Percentiles rank a stretch among this genome's conserved stretches.
These are phyloP conservation scores for Solanum clarkiae DNA, from an alignment of 257 asterid genomes.

Conservation along the genomic window DNA sequence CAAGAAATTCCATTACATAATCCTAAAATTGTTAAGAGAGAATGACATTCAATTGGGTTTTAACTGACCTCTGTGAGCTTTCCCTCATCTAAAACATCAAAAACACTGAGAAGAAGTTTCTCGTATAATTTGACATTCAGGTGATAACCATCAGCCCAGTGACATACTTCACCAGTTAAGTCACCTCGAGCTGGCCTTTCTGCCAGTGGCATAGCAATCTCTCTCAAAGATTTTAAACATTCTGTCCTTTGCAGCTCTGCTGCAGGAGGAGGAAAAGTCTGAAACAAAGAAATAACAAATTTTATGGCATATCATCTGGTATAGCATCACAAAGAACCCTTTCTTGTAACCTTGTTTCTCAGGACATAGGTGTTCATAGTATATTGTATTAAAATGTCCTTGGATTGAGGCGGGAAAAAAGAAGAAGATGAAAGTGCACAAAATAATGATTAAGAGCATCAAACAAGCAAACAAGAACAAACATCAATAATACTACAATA, in stretches of 20 bases:
- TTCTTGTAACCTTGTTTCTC: neutral
- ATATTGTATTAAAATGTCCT: neutral
- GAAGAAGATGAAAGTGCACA: neutral
- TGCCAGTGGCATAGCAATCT: conserved; percentile 71
- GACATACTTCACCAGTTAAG: conserved; percentile 97
- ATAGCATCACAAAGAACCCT: conserved; percentile 5
- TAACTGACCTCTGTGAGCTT: conserved; percentile 91
- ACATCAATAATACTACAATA: neutral
- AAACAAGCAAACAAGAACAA: neutral
- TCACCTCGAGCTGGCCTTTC: conserved; percentile 99
- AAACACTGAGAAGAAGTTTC: conserved; percentile 81
- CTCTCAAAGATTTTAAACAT: conserved; percentile 77
- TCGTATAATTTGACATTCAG: conserved; percentile 83
- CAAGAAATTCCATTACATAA: neutral
- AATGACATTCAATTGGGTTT: neutral
- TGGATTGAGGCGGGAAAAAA: neutral
- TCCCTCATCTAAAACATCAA: conserved; percentile 97
- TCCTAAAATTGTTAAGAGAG: neutral
- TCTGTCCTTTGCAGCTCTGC: conserved; percentile 89
- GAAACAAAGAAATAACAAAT: conserved; percentile 11
- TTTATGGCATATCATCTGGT: conserved; percentile 4
- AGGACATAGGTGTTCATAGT: neutral
- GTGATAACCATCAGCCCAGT: conserved; percentile 99
- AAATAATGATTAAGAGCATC: neutral
- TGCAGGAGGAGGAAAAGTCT: conserved; percentile 83